These are phyloP conservation scores for Parathielavia appendiculata DNA, from an alignment of 495 filamentous ascomycete genomes.

Conservation along the genomic window DNA sequence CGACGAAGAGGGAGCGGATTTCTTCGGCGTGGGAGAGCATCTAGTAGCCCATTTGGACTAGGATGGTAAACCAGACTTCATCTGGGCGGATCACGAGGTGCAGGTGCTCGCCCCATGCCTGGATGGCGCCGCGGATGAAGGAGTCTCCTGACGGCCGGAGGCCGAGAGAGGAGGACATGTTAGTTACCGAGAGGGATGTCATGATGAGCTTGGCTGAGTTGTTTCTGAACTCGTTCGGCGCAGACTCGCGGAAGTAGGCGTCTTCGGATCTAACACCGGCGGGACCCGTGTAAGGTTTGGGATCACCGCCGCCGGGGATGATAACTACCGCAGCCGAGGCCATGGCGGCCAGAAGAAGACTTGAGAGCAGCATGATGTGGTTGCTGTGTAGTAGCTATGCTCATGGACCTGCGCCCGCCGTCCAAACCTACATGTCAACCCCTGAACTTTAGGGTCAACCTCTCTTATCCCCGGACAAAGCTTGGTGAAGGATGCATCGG, in stretches of 20 bases:
- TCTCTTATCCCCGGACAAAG: not conserved
- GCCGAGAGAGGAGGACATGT: not conserved
- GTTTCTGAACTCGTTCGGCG: constrained; percentile 24
- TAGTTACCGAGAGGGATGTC: constrained; percentile 15
- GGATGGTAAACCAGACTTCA: constrained; percentile 56
- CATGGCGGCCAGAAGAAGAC: constrained; percentile 7
- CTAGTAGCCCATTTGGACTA: constrained; percentile 50
- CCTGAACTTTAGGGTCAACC: not conserved
- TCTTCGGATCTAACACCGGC: constrained; percentile 7
- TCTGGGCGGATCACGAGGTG: constrained; percentile 51
- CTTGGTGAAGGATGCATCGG: not conserved
- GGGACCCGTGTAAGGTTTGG: constrained; percentile 19
- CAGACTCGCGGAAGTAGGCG: constrained; percentile 20
- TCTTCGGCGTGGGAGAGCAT: constrained; percentile 47
- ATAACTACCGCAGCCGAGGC: constrained; percentile 19
- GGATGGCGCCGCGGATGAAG: constrained; percentile 45
- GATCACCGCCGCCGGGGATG: constrained; percentile 27
- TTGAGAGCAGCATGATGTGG: constrained; percentile 10
- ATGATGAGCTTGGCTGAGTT: constrained; percentile 19
- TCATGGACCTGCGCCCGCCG: not conserved
- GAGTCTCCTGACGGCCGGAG: constrained; percentile 34
- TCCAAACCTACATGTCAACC: not conserved
- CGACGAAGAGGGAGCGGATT: constrained; percentile 40
- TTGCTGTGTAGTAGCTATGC: not conserved
- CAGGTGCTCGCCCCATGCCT: constrained; percentile 49